These are phyloP conservation scores for Wallacemonas sp. DNA, from an alignment of 208 protist genomes.

Conservation along the genomic window DNA sequence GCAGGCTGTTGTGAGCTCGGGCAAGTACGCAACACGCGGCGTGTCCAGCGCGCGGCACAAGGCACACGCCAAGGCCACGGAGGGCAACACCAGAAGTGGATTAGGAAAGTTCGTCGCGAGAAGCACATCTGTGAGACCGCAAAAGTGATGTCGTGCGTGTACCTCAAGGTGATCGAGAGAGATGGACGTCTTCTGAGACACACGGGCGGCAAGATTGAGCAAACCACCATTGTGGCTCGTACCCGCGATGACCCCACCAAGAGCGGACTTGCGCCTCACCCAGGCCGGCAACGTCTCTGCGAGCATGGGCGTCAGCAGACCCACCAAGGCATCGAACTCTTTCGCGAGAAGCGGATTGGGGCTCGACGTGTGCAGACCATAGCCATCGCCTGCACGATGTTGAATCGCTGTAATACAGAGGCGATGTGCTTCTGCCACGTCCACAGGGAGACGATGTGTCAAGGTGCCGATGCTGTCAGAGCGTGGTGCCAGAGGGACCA, in stretches of 20 bases:
- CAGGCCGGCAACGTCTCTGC: constrained; percentile 49
- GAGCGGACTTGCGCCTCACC: constrained; percentile 48
- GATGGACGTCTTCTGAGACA: constrained; percentile 61
- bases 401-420: constrained; percentile 62
- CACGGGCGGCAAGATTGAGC: constrained; percentile 76
- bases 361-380: constrained; percentile 40
- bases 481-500: background rate
- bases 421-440: constrained; percentile 52
- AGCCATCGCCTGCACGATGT: constrained; percentile 31
- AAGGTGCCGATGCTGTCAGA: constrained; percentile 19
- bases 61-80: constrained; percentile 51
- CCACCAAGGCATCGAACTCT: constrained; percentile 52
- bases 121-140: constrained; percentile 80
- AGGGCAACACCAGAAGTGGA: constrained; percentile 59
- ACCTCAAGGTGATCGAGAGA: constrained; percentile 70
- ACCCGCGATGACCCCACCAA: constrained; percentile 66
- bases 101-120: constrained; percentile 71
- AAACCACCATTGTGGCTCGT: constrained; percentile 76
- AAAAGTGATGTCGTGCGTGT: constrained; percentile 75
- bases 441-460: constrained; percentile 46
- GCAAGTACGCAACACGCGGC: constrained; percentile 65
- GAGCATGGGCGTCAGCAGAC: constrained; percentile 39
- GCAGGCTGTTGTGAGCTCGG: constrained; percentile 56
- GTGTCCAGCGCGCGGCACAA: constrained; percentile 67
- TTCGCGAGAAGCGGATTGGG: constrained; percentile 75